Percentiles rank a stretch among this genome's conserved stretches.
Evolutionary conservation across 2,329 filamentous ascomycete genomes (phyloP).

Genomic region (Alternaria metachromatica): DNA sequence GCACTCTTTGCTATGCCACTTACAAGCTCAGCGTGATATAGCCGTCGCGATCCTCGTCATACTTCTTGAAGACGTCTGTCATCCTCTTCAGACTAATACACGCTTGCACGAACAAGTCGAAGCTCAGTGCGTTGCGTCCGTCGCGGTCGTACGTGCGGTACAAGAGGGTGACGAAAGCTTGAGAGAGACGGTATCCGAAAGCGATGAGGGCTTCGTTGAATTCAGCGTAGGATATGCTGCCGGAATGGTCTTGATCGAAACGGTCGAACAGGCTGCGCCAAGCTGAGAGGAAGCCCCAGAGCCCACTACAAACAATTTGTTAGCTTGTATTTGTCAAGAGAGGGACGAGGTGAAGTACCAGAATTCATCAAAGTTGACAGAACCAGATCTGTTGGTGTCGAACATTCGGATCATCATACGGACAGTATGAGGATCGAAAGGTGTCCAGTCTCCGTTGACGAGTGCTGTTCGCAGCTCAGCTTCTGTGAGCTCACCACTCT

Average conservation of each 20-base stretch:
- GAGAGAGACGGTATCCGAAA: slow-evolving; percentile 90
- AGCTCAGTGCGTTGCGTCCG: slow-evolving; percentile 61
- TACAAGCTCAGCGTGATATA: slow-evolving; percentile 69
- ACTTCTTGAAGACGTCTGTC: slow-evolving; percentile 99
- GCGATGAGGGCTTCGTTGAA: slow-evolving; percentile 88
- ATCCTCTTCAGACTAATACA: slow-evolving; percentile 97
- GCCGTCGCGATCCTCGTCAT: slow-evolving; percentile 94
- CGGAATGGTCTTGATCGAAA: slow-evolving; percentile 86
- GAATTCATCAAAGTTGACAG: slow-evolving; percentile 95
- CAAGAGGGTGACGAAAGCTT: slow-evolving; percentile 80
- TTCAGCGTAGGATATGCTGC: slow-evolving; percentile 84
- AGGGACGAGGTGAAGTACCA: slow-evolving; percentile 56
- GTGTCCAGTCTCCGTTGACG: slow-evolving; percentile 94
- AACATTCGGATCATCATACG: slow-evolving; percentile 99
- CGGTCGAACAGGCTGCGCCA: slow-evolving; percentile 96
- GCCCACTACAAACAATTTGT: slow-evolving; percentile 58
- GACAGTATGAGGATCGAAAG: slow-evolving; percentile 92
- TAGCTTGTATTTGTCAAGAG: background rate
- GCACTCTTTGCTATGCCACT: slow-evolving; percentile 35
- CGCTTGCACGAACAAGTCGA: slow-evolving; percentile 96
- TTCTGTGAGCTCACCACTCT: slow-evolving; percentile 83
- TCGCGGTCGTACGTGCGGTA: slow-evolving; percentile 82
- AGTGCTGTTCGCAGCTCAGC: slow-evolving; percentile 86
- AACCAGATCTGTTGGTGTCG: slow-evolving; percentile 85
- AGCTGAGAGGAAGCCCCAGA: slow-evolving; percentile 94